These are phyloP conservation scores for Suhomyces tanzawaensis DNA, from an alignment of 805 yeast species.

Conservation along the genomic window DNA sequence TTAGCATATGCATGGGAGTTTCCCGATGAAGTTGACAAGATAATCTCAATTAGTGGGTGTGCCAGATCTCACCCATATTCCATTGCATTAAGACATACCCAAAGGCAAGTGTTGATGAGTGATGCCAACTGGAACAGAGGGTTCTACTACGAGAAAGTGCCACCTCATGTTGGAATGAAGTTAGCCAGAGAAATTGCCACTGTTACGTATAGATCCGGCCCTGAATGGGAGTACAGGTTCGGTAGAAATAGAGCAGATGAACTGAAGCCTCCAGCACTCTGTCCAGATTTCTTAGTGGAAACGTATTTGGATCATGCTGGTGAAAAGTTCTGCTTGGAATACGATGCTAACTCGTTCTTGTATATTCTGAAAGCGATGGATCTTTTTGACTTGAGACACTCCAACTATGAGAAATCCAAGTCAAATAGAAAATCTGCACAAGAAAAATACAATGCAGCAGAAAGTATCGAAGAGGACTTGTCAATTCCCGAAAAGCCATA, in stretches of 20 bases:
- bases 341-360: slow-evolving; percentile 84
- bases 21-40: slow-evolving; percentile 68
- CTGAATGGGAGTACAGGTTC: slow-evolving; percentile 94
- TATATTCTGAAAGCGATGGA: slow-evolving; percentile 95
- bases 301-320: slow-evolving; percentile 95
- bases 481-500: slow-evolving; percentile 53
- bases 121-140: slow-evolving; percentile 96
- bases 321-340: slow-evolving; percentile 86
- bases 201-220: slow-evolving; percentile 90
- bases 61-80: slow-evolving; percentile 93
- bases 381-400: slow-evolving; percentile 71
- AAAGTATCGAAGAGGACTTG: slow-evolving; percentile 6
- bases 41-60: slow-evolving; percentile 85
- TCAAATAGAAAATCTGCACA: slow-evolving; percentile 40
- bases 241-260: slow-evolving; percentile 87
- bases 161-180: slow-evolving; percentile 95
- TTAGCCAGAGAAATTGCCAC: slow-evolving; percentile 92
- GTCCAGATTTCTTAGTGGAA: slow-evolving; percentile 91
- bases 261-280: slow-evolving; percentile 73
- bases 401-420: slow-evolving; percentile 44
- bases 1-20: slow-evolving; percentile 84
- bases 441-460: slow-evolving; percentile 7
- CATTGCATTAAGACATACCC: slow-evolving; percentile 90
- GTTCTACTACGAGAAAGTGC: slow-evolving; percentile 71
- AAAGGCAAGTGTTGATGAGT: slow-evolving; percentile 89